Conservation (phyloP, 1,284 basidiomycete species). For the Trametes sp. region DNA sequence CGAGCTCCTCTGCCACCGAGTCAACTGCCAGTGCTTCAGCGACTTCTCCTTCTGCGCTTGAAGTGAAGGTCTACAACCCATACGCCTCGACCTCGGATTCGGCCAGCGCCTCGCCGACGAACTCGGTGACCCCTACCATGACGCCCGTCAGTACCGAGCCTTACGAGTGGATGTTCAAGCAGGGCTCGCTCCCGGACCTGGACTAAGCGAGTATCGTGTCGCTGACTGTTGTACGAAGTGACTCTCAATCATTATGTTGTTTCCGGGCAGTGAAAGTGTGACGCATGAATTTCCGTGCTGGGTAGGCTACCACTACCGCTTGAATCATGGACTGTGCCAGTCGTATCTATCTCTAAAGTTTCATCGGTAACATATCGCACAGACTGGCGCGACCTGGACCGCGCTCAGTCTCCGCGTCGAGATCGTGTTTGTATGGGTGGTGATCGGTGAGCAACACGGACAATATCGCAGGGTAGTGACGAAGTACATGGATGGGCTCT, state of each 20-base stretch:
- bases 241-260: neutral
- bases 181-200: conserved; percentile 19
- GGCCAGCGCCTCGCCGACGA: neutral
- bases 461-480: no score
- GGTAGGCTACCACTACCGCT: neutral
- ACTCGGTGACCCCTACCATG: conserved; percentile 35
- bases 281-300: neutral
- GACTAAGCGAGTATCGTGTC: neutral
- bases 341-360: no score
- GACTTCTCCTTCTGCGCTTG: conserved; percentile 23
- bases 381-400: no score
- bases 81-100: conserved; percentile 15
- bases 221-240: neutral
- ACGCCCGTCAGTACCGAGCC: conserved; percentile 49
- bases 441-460: no score
- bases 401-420: no score
- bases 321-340: no score
- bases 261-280: neutral
- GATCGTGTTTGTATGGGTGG: no score
- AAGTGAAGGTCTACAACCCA: conserved; percentile 27
- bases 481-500: no score
- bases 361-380: no score
- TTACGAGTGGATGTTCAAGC: conserved; percentile 52
- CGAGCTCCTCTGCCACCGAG: conserved; percentile 6
- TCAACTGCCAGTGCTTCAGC: conserved; percentile 31